Base-by-base conservation (phyloP, 305 asterid genomes). In the Salvia sclarea region DNA sequence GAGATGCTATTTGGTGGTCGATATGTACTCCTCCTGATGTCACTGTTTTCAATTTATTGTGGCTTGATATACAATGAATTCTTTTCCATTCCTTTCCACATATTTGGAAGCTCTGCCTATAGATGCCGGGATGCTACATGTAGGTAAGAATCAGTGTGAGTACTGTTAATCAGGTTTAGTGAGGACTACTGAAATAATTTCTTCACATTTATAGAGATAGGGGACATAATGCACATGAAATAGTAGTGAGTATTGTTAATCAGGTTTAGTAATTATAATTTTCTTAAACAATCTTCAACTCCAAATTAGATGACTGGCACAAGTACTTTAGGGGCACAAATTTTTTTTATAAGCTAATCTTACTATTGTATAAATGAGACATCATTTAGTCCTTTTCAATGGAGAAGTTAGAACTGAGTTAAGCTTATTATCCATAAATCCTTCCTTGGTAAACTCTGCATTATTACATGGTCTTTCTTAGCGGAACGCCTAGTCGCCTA, bases 1-100 rank as follows among this genome's bases (percentile, higher is more conserved):
- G 99, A 92, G 92, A 95, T 95, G 98, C 86, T 92, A 52, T 92
- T 84, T 75, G 99, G 98, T 69, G 99, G 99, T 67, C 97, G 98
- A 73, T 92, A 95, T 72, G 80, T 95, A 48, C 92, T 95, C 66
- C 89, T 92, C 75, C 75, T 90, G 85, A 95, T 95, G 99, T 84
- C 99, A 22, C 71, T 92, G 55, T 95, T 95, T 81, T 95, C 99
- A 30, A 88, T 95, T 54, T 95, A 95, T 76, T 95, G 99, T 74
- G 99, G 99, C 66, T 76, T 95, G 84, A 80, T 95, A 77, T 95
- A 95, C 93, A 95, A 95, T 64, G 99, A 92, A 77, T 95, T 95
- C 78, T 95, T 95, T 79, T 95, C 99, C 7, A 90, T 95, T 68
- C 98, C 99, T 50, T 95, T 86, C 82, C 95, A 95, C 86, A 89